A percentile compares a stretch with the other conserved stretches of the same genome.
Conservation (phyloP, 768 basidiomycete genomes). For the Tulasnella calospora region DNA sequence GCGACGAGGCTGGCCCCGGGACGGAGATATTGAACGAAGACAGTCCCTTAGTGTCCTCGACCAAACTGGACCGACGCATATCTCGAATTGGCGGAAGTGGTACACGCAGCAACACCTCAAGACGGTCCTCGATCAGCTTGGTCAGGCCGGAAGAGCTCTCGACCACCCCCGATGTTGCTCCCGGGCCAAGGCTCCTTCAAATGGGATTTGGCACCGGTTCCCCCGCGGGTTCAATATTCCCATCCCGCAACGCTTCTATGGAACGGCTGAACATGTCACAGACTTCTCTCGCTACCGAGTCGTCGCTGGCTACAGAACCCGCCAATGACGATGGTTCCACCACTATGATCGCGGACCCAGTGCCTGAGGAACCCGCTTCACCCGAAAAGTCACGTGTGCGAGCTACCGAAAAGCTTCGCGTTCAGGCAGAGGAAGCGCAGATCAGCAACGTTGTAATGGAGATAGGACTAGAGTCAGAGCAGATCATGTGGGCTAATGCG, state of each 20-base stretch:
- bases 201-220: neutral
- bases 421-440: slow-evolving; percentile 92
- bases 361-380: neutral
- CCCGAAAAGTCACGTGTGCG: slow-evolving; percentile 49
- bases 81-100: slow-evolving; percentile 12
- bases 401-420: slow-evolving; percentile 78
- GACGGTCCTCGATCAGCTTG: neutral
- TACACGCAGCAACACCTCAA: neutral
- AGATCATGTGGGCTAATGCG: slow-evolving; percentile 93
- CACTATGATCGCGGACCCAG: neutral
- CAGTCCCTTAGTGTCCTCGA: slow-evolving; percentile 8
- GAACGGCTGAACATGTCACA: slow-evolving; percentile 1
- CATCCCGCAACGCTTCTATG: slow-evolving; percentile 14
- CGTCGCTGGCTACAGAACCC: neutral
- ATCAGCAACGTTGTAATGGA: slow-evolving; percentile 96
- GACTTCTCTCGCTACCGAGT: neutral
- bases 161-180: slow-evolving; percentile 1
- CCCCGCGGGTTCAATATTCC: neutral
- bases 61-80: slow-evolving; percentile 11
- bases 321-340: neutral
- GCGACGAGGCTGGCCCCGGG: slow-evolving; percentile 53
- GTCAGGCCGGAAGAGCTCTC: neutral
- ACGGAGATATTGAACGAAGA: slow-evolving; percentile 32
- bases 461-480: slow-evolving; percentile 86
- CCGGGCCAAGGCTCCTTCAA: slow-evolving; percentile 12